Evolutionary conservation across 345 rosid genomes (phyloP), one percentile per base, ranked within the genome.

Genomic region (Eutrema heterophyllum): DNA sequence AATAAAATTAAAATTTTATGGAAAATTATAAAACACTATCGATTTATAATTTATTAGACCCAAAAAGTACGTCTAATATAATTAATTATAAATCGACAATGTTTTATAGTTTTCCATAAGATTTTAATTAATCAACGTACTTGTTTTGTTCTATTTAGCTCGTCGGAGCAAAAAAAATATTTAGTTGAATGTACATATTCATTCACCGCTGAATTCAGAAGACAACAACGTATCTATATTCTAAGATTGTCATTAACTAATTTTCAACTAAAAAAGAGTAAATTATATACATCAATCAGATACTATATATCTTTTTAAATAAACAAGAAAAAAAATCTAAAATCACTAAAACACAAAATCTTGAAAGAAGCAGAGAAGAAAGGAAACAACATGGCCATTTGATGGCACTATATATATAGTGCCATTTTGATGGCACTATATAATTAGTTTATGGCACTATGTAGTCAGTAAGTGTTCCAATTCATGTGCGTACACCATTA

Each of bases 351-450:
- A 6, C 54, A 51, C 15, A 5, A 51, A 35, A 51, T 39, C 50
- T 51, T 52, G 27, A 40, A 52, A 50, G 39, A 51, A 52, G 9
- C 50, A 26, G 12, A 39, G 49, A 40, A 11, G 27, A 67, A 52
- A 39, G 44, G 40, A 66, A 49, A 52, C 62, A 53, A 10, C 62
- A 53, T 67, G 40, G 72, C 41, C 30, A 67, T 53, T 53, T 53
- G 52, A 24, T 51, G 30, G 54, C 51, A 53, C n/a, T 13, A 69
- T 12, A 69, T 45, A 33, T n/a, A n/a, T n/a, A n/a, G n/a, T n/a
- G n/a, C n/a, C n/a, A n/a, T n/a, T 53, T 53, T 53, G 52, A 24
- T 51, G 30, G 54, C 51, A 53, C n/a, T 13, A 69, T 12, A 69
- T 45, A 33, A 44, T 13, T 44, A 18, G 54, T 13, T 30, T 45